phyloP scores from a whole-genome alignment of 176 grass and related monocot species.

The Oryza coarctata region DNA sequence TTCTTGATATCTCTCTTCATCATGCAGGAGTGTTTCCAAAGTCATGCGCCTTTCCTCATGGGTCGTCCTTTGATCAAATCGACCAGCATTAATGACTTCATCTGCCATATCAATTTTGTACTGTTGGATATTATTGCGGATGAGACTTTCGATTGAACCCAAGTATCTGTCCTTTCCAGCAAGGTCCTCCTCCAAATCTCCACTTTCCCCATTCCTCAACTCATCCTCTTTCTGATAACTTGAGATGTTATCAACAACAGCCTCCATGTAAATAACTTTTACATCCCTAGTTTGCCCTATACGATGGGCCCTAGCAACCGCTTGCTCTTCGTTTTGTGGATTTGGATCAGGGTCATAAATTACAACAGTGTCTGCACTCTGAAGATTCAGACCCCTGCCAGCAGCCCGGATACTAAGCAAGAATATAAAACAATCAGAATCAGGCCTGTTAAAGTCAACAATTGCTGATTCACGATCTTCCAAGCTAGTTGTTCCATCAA shows the following conservation, averaged over 20 bases:
- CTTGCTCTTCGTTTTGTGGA: constrained; percentile 99
- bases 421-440: constrained; percentile 97
- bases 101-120: constrained; percentile 99
- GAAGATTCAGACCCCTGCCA: constrained; percentile 97
- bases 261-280: constrained; percentile 99
- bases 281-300: constrained; percentile 98
- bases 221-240: constrained; percentile 99
- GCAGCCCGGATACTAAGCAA: constrained; percentile 99
- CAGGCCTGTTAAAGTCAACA: constrained; percentile 92
- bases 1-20: constrained; percentile 96
- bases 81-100: constrained; percentile 99
- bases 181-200: constrained; percentile 87
- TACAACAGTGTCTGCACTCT: constrained; percentile 98
- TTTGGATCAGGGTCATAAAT: constrained; percentile 99
- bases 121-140: constrained; percentile 96
- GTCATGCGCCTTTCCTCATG: constrained; percentile 97
- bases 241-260: constrained; percentile 92
- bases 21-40: constrained; percentile 91
- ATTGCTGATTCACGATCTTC: constrained; percentile 94
- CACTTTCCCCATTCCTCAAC: constrained; percentile 75
- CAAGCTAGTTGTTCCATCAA: constrained; percentile 96
- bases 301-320: constrained; percentile 96
- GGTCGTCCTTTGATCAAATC: constrained; percentile 98
- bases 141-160: constrained; percentile 96
- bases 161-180: constrained; percentile 94